Percentiles rank a stretch among this genome's conserved stretches.
Conservation (phyloP, 2,329 filamentous ascomycete species). For the Fusarium napiforme region DNA sequence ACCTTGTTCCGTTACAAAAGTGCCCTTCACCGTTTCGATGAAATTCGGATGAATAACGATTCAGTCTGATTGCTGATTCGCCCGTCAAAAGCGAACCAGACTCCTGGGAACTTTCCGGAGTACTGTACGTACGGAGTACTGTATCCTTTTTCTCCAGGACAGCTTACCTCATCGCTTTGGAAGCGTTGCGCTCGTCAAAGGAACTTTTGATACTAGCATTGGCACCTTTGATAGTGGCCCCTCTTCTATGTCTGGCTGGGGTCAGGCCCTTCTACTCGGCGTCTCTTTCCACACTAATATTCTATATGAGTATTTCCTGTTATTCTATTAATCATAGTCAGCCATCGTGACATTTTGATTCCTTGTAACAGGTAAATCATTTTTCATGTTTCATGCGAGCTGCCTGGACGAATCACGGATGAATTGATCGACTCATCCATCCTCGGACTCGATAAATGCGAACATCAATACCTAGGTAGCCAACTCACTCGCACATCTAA, state of each 20-base stretch:
- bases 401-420: neutral
- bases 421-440: neutral
- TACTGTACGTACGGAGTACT: neutral
- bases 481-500: neutral
- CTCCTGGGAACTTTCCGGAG: constrained; percentile 14
- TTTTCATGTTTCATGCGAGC: constrained; percentile 2
- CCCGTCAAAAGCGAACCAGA: constrained; percentile 23
- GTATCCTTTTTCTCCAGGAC: neutral
- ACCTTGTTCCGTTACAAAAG: constrained; percentile 22
- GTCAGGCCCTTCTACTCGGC: constrained; percentile 18
- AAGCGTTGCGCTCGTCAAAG: constrained; percentile 17
- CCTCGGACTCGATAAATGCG: neutral
- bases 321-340: constrained; percentile 23
- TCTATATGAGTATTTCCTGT: neutral
- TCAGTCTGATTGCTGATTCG: constrained; percentile 21
- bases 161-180: constrained; percentile 23
- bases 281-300: constrained; percentile 25
- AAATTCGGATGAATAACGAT: constrained; percentile 1
- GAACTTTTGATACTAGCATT: constrained; percentile 45
- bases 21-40: constrained; percentile 11
- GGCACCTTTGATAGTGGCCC: constrained; percentile 45
- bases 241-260: constrained; percentile 35
- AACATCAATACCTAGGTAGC: neutral
- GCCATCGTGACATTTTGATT: neutral
- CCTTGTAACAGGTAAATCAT: neutral